Base-by-base conservation (phyloP, 768 basidiomycete genomes). In the Russula vinacea region DNA sequence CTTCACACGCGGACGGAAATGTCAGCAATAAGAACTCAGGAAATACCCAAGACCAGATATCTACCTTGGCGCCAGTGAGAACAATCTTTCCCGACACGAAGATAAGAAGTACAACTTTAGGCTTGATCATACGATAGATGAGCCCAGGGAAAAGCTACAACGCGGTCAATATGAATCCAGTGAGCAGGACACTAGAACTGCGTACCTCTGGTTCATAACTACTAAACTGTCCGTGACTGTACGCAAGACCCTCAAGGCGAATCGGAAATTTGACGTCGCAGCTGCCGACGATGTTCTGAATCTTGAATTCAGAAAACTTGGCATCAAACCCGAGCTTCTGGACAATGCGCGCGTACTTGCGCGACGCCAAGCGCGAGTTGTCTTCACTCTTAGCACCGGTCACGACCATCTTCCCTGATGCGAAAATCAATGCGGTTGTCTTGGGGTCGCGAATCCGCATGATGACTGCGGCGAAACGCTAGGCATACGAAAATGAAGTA, bases 1-100 rank as follows among this genome's bases (percentile, higher is more conserved):
- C 94, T 96, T 58, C 62, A 64, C 62, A 59, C 58, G 75, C 72
- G 68, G 69, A 74, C 76, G 74, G 67, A 55, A 71, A 74, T 70
- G 78, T 86, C 74, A 83, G 80, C 19, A 64, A n/a, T 33, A 55
- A 11, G 35, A 45, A 58, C 33, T 26, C 29, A 47, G 33, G 40
- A 44, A 11, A 39, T 1, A 47, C 19, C 54, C 62, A 39, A 68
- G 56, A 66, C 45, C 71, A 52, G 75, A 82, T 78, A n/a, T n/a
- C n/a, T n/a, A 95, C 97, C 88, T 99, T 99, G 37, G 97, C 97
- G 74, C 97, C 97, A 33, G 97, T 98, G 73, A 99, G 78, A 62
- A 99, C 97, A 71, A 98, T 98, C 81, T 98, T 99, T 37, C 97
- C 97, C 29, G 94, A 98, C 13, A 98, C 97, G 78, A 99, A 99